Evolutionary conservation across 208 protist species (phyloP), one percentile per base, ranked within the genome.

Genomic region (Leishmania tropica): DNA sequence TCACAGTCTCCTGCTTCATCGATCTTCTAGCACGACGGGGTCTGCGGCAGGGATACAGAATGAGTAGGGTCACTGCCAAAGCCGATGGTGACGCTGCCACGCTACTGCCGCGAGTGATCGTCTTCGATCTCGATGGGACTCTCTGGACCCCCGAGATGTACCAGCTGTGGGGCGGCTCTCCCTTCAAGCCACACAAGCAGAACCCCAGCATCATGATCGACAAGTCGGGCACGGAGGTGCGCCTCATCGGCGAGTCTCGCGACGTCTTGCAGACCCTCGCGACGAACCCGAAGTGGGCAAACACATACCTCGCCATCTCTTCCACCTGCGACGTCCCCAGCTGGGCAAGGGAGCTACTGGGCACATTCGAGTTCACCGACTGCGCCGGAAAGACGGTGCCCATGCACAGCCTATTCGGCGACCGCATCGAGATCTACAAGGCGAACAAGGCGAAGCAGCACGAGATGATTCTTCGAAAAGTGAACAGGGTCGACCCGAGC

Each of bases 131-230:
- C 40, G 96, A 98, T 79, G 96, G 94, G 17, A 98, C 96, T 3
- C 84, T 98, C 5, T 98, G 96, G 94, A 71, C 89, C 24, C 96
- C 96, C 0, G 94, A 98, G 84, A 97, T 98, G 96, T 98, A 97
- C 71, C 83, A 98, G 78, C 85, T 97, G 11, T 89, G 80, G 80
- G 93, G 94, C 53, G 96, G 96, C 17, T 78, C 92, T 0, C 96
- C 96, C 3, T 98, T 98, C 84, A 87, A 60, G 60, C 54, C 80
- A 11, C 83, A 94, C 75, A 65, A 64, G 11, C 85, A 74, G 0
- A 76, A 96, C 78, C 77, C 72, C 42, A 89, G 82, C 80, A 60
- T 85, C 53, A 89, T 95, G 83, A 84, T 94, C 37, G 96, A 97
- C 75, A 78, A 81, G 28, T 58, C 75, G 1, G 89, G 88, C 11